Base-by-base conservation (phyloP, 164 flowering plant genomes). In the Cinnamomum chago region DNA sequence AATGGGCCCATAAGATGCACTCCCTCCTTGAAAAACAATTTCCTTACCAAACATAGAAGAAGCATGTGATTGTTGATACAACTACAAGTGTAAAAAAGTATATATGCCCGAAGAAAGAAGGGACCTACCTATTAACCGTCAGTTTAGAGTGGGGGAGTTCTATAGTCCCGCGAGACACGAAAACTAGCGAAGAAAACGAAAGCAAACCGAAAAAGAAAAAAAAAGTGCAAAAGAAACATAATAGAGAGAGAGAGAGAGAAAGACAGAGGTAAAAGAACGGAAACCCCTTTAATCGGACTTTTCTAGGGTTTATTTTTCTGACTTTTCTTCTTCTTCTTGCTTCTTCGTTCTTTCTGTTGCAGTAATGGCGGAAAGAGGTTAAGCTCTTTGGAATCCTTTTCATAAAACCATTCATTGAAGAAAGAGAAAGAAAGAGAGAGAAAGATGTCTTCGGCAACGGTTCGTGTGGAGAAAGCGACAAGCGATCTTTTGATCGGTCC, bases 401-500 rank as follows among this genome's bases (percentile, higher is more conserved):
- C 20, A 23, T 13, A 64, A 24, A 28, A 28, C 10, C 22, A 25
- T 33, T 18, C n/a, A 60, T 4, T 23, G 35, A 14, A 13, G 30
- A 25, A 11, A 65, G 25, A 25, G 67, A 65, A 1, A 35, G 47
- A 40, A 2, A 33, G 47, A 14, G 25, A 83, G 85, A 62, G 83
- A 76, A 62, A 77, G 83, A 86, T 76, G 84, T 84, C 93, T 9
- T 79, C 87, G 40, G 92, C 89, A n/a, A 82, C 90, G 2, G 89
- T 89, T 33, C 82, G 88, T 6, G 99, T 95, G 9, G 97, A 93
- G 52, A 95, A 95, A 83, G 98, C 99, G 30, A 95, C 99, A 58
- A 95, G 98, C 89, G 97, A 95, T 73, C 90, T 93, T 77, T 85
- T 95, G 23, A 89, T 86, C 50, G 90, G 87, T 15, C 99, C 99